Percentiles rank a stretch among this genome's conserved stretches.
phyloP scores from a whole-genome alignment of 768 basidiomycete genomes.

The Kwoniella sp. region DNA sequence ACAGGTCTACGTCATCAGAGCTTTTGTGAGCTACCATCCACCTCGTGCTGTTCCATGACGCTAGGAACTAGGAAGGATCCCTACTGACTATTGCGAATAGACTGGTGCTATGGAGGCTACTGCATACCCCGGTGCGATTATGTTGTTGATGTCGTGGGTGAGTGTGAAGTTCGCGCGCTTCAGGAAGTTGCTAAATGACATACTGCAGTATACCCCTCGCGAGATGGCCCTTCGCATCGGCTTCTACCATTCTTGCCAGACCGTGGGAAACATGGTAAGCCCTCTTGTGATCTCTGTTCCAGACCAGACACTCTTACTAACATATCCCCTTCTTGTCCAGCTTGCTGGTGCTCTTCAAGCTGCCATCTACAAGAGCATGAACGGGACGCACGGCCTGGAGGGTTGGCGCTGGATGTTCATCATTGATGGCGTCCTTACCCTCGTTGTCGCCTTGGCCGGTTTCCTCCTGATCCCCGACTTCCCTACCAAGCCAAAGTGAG shows the following conservation, averaged over 20 bases:
- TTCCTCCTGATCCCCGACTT: conserved; percentile 48
- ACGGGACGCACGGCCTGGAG: conserved; percentile 56
- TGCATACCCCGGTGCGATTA: conserved; percentile 35
- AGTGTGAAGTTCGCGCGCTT: conserved; percentile 1
- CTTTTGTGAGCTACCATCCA: conserved; percentile 21
- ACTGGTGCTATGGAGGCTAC: conserved; percentile 46
- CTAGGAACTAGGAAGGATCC: too few relatives aligned
- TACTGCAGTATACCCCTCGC: conserved; percentile 41
- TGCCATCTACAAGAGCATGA: conserved; percentile 57
- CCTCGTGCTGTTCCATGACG: background rate
- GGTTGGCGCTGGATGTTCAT: conserved; percentile 57
- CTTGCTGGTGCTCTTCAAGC: conserved; percentile 59
- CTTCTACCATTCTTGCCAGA: conserved; percentile 49
- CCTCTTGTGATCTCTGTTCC: conserved; percentile 28
- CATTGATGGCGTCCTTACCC: conserved; percentile 54
- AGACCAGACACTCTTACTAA: too few relatives aligned
- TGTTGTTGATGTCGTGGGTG: conserved; percentile 35
- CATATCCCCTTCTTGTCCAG: too few relatives aligned
- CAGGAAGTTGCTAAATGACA: background rate
- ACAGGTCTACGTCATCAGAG: conserved; percentile 45
- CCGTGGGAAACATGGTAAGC: conserved; percentile 17
- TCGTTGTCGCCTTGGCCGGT: conserved; percentile 30
- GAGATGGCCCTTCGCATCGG: conserved; percentile 48
- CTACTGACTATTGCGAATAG: background rate
- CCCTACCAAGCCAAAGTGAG: conserved; percentile 44